Conservation (phyloP, 106 monocot species). For the Phalaenopsis equestris region DNA sequence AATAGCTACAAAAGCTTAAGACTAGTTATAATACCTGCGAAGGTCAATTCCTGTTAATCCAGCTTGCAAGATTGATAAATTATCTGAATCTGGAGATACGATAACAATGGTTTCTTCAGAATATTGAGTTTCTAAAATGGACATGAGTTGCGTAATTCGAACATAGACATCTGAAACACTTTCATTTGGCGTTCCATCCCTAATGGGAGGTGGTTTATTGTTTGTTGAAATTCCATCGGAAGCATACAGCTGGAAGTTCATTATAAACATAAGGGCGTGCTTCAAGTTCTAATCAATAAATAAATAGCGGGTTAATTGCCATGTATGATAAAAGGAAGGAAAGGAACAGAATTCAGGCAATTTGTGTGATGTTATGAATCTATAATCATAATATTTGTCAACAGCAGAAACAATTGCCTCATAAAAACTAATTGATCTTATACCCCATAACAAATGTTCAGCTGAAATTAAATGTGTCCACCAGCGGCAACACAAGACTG, state of each 20-base stretch:
- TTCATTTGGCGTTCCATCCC: constrained; percentile 84
- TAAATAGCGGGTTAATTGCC: neutral
- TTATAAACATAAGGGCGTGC: neutral
- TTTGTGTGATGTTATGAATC: no score
- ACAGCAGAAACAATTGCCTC: no score
- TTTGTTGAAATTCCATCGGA: constrained; percentile 68
- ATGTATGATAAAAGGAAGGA: neutral
- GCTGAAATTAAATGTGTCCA: no score
- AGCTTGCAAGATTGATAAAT: constrained; percentile 70
- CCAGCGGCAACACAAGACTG: no score
- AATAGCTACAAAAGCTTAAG: neutral
- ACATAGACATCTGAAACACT: constrained; percentile 91
- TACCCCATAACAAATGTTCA: no score
- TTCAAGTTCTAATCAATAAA: neutral
- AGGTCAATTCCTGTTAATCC: constrained; percentile 74
- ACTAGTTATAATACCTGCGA: constrained; percentile 40
- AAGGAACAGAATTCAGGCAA: neutral
- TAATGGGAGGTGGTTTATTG: constrained; percentile 72
- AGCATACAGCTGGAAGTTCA: constrained; percentile 52
- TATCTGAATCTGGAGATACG: constrained; percentile 87
- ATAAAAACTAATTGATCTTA: no score
- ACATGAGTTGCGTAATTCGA: constrained; percentile 80
- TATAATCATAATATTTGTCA: no score
- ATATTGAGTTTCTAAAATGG: constrained; percentile 86
- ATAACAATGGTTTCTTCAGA: constrained; percentile 73